Percentiles rank a stretch among this genome's conserved stretches.
phyloP scores from a whole-genome alignment of 768 basidiomycete genomes.

The Termitomyces heimii region DNA sequence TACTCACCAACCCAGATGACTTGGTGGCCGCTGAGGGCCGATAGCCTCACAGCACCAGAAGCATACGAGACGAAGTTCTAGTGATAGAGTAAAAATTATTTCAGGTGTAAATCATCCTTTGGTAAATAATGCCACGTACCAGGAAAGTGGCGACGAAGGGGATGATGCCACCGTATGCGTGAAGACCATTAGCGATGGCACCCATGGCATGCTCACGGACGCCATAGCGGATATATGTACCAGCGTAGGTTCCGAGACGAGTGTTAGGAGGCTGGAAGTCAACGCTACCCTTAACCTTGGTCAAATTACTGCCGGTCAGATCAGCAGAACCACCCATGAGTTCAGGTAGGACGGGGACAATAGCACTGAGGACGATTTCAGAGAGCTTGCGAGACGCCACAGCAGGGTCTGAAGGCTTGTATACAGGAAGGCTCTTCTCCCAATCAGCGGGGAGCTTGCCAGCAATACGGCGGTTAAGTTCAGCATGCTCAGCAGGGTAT shows the following conservation, averaged over 20 bases:
- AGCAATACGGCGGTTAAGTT: constrained; percentile 78
- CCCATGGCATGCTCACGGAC: constrained; percentile 98
- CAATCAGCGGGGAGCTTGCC: constrained; percentile 81
- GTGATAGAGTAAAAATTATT: constrained; percentile 4
- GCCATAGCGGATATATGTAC: constrained; percentile 93
- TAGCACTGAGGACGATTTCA: constrained; percentile 77
- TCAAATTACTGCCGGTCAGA: constrained; percentile 89
- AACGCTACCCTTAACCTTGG: constrained; percentile 73
- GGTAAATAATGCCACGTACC: constrained; percentile 36
- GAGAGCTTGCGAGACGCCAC: constrained; percentile 91
- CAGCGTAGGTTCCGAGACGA: constrained; percentile 75
- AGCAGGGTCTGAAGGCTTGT: constrained; percentile 78
- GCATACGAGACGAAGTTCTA: constrained; percentile 94
- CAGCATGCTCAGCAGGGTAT: constrained; percentile 81
- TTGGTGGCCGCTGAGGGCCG: constrained; percentile 83
- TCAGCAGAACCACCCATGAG: constrained; percentile 88
- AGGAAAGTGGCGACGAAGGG: constrained; percentile 93
- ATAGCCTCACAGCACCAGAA: constrained; percentile 86
- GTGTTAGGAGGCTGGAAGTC: constrained; percentile 94
- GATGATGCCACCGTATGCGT: constrained; percentile 87
- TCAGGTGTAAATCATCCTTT: neutral
- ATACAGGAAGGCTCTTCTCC: constrained; percentile 82
- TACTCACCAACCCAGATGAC: constrained; percentile 89
- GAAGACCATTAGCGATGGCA: constrained; percentile 88
- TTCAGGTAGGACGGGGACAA: constrained; percentile 75